A percentile compares a stretch with the other conserved stretches of the same genome.
phyloP scores from a whole-genome alignment of 1,284 basidiomycete genomes.

The Melanopsichium pennsylvanicum region DNA sequence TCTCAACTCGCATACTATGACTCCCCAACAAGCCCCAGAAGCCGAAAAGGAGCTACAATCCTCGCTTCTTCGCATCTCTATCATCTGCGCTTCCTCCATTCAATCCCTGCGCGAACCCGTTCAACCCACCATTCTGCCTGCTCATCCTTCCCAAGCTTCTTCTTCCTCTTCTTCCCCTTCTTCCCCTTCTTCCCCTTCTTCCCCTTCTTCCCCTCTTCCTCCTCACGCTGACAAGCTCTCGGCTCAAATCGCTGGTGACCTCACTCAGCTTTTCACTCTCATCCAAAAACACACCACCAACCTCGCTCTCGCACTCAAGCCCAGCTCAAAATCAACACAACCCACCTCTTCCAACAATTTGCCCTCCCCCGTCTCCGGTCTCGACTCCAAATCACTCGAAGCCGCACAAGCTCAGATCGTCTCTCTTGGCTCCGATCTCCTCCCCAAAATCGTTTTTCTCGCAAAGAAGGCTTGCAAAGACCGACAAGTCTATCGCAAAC shows the following conservation, averaged over 20 bases:
- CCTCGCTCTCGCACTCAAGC: conserved; percentile 52
- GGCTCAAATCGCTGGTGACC: conserved; percentile 44
- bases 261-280: conserved; percentile 37
- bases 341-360: not conserved
- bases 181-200: not conserved
- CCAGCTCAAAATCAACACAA: conserved; percentile 15
- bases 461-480: conserved; percentile 55
- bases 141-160: not conserved
- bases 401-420: conserved; percentile 49
- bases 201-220: conserved; percentile 8
- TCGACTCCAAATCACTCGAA: conserved; percentile 48
- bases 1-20: no score
- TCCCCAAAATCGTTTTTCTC: conserved; percentile 57
- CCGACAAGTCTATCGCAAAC: conserved; percentile 39
- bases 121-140: conserved; percentile 30
- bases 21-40: not conserved
- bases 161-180: no score
- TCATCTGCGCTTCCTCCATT: conserved; percentile 58
- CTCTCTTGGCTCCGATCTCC: conserved; percentile 44
- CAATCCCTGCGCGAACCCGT: conserved; percentile 47
- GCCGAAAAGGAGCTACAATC: conserved; percentile 49
- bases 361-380: conserved; percentile 44
- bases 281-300: conserved; percentile 50
- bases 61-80: conserved; percentile 53
- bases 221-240: conserved; percentile 35